Evolutionary conservation across 2,329 filamentous ascomycete genomes (phyloP), one percentile per base, ranked within the genome.

Genomic region (Fusarium begoniae): DNA sequence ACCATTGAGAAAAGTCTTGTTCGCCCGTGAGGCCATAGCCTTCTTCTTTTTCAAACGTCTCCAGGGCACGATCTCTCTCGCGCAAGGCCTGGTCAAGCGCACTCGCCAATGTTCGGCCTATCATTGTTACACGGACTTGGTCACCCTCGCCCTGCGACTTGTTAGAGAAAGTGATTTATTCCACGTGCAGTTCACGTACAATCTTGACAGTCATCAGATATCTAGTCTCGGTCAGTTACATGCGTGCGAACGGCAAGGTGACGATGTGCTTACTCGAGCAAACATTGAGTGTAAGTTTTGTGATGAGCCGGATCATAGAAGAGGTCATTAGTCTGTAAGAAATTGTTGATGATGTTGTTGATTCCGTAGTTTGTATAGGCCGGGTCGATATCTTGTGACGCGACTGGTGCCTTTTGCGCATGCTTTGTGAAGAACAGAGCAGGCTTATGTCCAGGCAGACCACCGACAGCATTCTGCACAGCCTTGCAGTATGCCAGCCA

Each of bases 351-450:
- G 3, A 74, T 74, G 6, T 57, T 64, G 51, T 75, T 66, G 41
- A 74, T 70, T 3, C 72, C 72, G 22, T 61, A 63, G 26, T 74
- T 74, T 5, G 72, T 74, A 14, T 74, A 74, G 8, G 72, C 53
- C 11, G 72, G 45, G 28, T 74, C 57, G 8, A 74, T 72, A 37
- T 66, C 54, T 12, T 61, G 55, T 12, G 72, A 75, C 1, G 72
- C 72, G 24, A 74, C 61, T 8, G 72, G 72, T 15, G 72, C 72
- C 14, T 74, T 74, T 32, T 74, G 72, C 15, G 72, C 72, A 26
- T 73, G 60, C n/a, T 73, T 74, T 57, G 72, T 74, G 38, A 74
- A 74, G 37, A 74, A 74, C 28, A 74, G 22, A 8, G 72, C 72
- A n/a, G 72, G 72, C 50, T 70, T 74, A 24, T 74, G 72, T 32